Conservation (phyloP, 2,329 filamentous ascomycete species). For the Aquanectria penicillioides region DNA sequence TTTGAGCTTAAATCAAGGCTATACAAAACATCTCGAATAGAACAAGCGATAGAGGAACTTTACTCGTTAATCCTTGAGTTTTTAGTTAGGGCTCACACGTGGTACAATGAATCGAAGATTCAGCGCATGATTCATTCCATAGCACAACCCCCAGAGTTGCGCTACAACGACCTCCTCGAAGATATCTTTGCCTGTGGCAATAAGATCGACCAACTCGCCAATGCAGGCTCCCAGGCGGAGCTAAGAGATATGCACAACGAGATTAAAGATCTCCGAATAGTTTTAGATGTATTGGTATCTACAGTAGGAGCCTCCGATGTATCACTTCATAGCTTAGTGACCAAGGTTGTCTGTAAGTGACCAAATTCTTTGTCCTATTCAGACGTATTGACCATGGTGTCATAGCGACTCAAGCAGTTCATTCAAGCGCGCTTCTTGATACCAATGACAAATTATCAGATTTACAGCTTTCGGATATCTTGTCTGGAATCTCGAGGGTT, state of each 20-base stretch:
- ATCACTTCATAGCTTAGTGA: too few species aligned
- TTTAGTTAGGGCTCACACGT: conserved; percentile 6
- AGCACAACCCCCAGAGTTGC: conserved; percentile 5
- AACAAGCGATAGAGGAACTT: background rate
- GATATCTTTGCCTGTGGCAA: background rate
- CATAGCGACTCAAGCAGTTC: background rate
- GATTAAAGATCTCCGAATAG: background rate
- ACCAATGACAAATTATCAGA: conserved; percentile 18
- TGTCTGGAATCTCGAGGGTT: background rate
- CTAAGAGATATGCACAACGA: conserved; percentile 12
- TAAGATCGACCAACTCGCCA: background rate
- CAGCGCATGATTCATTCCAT: conserved; percentile 17
- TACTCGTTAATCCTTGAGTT: conserved; percentile 19
- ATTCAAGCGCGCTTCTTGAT: conserved; percentile 4
- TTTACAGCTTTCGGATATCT: conserved; percentile 1
- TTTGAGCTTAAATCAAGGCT: background rate
- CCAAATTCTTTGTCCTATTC: too few species aligned
- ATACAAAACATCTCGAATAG: conserved; percentile 9
- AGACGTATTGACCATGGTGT: too few species aligned
- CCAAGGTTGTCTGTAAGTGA: too few species aligned
- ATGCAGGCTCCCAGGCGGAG: background rate
- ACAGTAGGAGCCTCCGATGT: background rate
- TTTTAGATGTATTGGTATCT: background rate
- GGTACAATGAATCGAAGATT: conserved; percentile 20
- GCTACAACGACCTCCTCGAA: conserved; percentile 2